phyloP scores from a whole-genome alignment of 306 rosid species.

The Citrullus mucosospermus region DNA sequence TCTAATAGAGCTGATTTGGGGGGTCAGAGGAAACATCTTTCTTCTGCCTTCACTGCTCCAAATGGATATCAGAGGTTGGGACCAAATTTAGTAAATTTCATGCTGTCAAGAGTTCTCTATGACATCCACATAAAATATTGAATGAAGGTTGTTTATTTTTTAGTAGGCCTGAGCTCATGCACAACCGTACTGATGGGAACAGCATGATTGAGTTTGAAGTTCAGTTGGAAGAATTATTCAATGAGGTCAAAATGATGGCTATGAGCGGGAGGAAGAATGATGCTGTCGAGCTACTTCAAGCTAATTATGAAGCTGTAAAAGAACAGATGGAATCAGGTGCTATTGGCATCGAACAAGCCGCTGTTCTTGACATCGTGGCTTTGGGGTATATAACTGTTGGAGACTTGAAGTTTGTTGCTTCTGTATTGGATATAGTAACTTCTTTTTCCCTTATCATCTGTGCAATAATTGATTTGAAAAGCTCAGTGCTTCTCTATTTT shows the following conservation, averaged over 20 bases:
- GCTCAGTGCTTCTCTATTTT: neutral
- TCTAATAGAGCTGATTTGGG: slow-evolving; percentile 23
- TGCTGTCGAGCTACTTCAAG: slow-evolving; percentile 55
- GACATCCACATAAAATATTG: neutral
- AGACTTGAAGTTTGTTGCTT: slow-evolving; percentile 42
- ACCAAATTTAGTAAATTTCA: slow-evolving; percentile 4
- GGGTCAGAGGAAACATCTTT: slow-evolving; percentile 8
- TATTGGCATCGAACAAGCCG: slow-evolving; percentile 78
- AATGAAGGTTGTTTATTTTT: neutral
- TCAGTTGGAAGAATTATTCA: slow-evolving; percentile 64
- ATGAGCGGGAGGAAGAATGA: slow-evolving; percentile 44
- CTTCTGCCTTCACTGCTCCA: slow-evolving; percentile 27
- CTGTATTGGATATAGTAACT: slow-evolving; percentile 45
- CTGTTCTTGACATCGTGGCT: slow-evolving; percentile 57
- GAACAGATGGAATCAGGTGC: slow-evolving; percentile 49
- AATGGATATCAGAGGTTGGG: slow-evolving; percentile 35
- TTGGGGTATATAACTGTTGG: slow-evolving; percentile 75
- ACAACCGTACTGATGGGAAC: slow-evolving; percentile 14
- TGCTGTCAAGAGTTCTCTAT: neutral
- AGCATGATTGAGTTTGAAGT: slow-evolving; percentile 29
- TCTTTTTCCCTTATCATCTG: neutral
- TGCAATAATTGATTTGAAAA: slow-evolving; percentile 12
- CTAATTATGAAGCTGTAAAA: slow-evolving; percentile 68
- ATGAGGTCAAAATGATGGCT: slow-evolving; percentile 64
- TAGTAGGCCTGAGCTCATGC: slow-evolving; percentile 22